These are phyloP conservation scores for Durio zibethinus DNA, from an alignment of 345 rosid genomes.

Conservation along the genomic window DNA sequence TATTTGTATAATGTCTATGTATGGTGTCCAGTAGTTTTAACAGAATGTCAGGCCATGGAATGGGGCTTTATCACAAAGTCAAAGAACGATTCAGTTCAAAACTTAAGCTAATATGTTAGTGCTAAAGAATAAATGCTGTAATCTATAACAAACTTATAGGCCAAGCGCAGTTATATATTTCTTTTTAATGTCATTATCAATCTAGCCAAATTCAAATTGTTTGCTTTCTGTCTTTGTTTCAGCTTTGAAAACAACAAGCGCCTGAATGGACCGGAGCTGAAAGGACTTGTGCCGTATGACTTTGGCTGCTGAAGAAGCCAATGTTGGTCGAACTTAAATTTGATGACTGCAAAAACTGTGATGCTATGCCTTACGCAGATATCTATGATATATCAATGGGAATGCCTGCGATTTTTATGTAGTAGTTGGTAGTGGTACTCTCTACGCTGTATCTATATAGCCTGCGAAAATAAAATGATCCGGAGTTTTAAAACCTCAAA, in stretches of 20 bases:
- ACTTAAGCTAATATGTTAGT: not conserved
- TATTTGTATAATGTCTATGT: not conserved
- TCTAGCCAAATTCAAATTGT: not conserved
- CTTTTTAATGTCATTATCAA: not conserved
- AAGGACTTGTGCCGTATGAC: constrained; percentile 64
- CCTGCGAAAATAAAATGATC: not conserved
- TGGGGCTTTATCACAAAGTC: not conserved
- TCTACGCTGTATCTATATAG: not conserved
- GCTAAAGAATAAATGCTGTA: not conserved
- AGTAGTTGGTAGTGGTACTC: not conserved
- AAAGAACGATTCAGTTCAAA: not conserved
- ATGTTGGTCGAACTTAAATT: not conserved
- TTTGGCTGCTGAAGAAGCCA: constrained; percentile 57
- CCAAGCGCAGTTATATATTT: not conserved
- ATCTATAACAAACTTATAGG: not conserved
- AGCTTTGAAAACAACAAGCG: constrained; percentile 52
- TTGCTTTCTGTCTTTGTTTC: constrained; percentile 16
- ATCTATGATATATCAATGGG: not conserved
- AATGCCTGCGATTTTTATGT: not conserved
- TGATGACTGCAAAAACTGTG: too few species aligned
- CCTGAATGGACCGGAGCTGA: constrained; percentile 68
- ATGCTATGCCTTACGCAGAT: not conserved
- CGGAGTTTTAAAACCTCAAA: not conserved
- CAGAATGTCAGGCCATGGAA: not conserved
- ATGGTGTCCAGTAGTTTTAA: not conserved